Percentiles rank a stretch among this genome's conserved stretches.
Evolutionary conservation across 768 basidiomycete species (phyloP).

Genomic region (Boletus coccyginus): DNA sequence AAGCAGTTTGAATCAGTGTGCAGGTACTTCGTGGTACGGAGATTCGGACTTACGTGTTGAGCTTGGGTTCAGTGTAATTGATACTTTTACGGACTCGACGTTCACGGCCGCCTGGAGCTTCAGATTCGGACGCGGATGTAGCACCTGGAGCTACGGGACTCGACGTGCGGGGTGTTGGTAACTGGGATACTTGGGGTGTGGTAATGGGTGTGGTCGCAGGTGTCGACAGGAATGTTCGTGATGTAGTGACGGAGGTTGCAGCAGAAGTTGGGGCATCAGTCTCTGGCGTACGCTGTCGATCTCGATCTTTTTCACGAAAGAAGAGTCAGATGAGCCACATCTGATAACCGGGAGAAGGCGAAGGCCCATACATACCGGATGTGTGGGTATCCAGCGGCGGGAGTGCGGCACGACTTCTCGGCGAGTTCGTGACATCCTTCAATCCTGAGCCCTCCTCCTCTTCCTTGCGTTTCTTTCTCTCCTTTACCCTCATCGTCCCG

Average conservation of each 20-base stretch:
- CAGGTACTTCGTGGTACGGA: not conserved
- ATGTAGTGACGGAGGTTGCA: constrained; percentile 33
- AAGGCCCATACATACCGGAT: constrained; percentile 31
- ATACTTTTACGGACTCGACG: constrained; percentile 71
- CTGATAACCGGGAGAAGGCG: not conserved
- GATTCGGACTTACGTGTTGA: constrained; percentile 67
- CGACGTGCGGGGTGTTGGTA: constrained; percentile 52
- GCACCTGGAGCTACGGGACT: constrained; percentile 40
- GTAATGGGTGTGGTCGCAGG: constrained; percentile 42
- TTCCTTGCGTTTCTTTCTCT: constrained; percentile 40
- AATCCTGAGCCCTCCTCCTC: constrained; percentile 40
- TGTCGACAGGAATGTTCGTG: constrained; percentile 41
- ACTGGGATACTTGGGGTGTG: constrained; percentile 33
- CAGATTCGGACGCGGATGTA: constrained; percentile 33
- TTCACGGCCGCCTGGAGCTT: constrained; percentile 39
- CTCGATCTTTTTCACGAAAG: constrained; percentile 29
- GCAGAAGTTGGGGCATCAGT: constrained; percentile 36
- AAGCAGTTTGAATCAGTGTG: constrained; percentile 6
- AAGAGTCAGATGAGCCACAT: constrained; percentile 13
- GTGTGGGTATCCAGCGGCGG: constrained; percentile 36
- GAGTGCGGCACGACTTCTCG: constrained; percentile 36
- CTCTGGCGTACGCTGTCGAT: constrained; percentile 37
- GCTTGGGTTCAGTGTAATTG: constrained; percentile 85
- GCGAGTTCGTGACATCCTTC: constrained; percentile 66
- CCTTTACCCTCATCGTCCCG: constrained; percentile 31